A percentile compares a stretch with the other conserved stretches of the same genome.
Conservation (phyloP, 306 rosid genomes). For the Echinosophora koreensis region DNA sequence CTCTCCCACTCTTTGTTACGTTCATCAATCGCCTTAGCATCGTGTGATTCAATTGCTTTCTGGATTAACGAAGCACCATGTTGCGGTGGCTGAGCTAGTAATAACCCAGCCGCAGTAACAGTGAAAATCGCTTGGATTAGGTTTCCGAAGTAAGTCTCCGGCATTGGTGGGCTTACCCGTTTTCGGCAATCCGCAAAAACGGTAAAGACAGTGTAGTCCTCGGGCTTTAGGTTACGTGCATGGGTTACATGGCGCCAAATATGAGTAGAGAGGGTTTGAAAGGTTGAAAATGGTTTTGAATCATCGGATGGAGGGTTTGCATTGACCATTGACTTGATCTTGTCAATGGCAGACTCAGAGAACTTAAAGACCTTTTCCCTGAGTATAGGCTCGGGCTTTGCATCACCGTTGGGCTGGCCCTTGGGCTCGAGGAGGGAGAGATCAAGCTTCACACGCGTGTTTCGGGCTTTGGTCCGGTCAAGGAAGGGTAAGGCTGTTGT, state of each 20-base stretch:
- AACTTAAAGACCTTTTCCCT: constrained; percentile 85
- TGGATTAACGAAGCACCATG: constrained; percentile 76
- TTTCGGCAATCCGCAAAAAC: constrained; percentile 93
- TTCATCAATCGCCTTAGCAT: constrained; percentile 62
- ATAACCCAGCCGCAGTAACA: constrained; percentile 67
- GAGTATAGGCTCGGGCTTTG: constrained; percentile 51
- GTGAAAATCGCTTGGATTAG: constrained; percentile 91
- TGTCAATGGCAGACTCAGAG: constrained; percentile 75
- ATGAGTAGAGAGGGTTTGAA: constrained; percentile 83
- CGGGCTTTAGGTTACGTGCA: constrained; percentile 83
- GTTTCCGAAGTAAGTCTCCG: constrained; percentile 87
- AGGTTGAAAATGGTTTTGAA: constrained; percentile 88
- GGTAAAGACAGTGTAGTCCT: constrained; percentile 91
- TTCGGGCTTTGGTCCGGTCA: constrained; percentile 78
- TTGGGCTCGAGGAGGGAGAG: constrained; percentile 70
- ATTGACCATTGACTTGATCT: constrained; percentile 78
- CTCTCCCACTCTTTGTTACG: constrained; percentile 92
- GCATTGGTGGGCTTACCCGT: constrained; percentile 88
- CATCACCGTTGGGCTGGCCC: constrained; percentile 49
- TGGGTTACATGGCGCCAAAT: constrained; percentile 87
- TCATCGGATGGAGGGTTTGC: constrained; percentile 56
- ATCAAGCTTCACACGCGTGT: constrained; percentile 88
- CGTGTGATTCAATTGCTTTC: constrained; percentile 71
- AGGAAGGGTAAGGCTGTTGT: constrained; percentile 69
- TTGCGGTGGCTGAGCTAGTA: constrained; percentile 61